Evolutionary conservation across 140 eudicot species (phyloP).

Genomic region (Senecio squalidus): DNA sequence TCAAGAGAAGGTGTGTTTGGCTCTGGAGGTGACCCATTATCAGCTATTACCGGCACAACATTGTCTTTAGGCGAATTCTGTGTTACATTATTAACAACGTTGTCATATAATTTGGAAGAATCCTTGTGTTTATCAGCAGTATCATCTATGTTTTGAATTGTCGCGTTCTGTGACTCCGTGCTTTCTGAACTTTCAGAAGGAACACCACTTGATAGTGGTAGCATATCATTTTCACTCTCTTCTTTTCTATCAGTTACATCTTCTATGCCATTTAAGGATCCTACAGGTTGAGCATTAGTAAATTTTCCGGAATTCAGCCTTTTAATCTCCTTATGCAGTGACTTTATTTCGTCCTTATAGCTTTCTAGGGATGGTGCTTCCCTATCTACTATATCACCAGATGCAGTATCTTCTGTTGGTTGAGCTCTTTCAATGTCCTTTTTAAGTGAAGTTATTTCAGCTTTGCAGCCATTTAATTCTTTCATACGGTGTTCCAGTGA

Average conservation of each 20-base stretch:
- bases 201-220: constrained; percentile 27
- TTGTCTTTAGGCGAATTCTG: constrained; percentile 29
- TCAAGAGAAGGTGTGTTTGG: constrained; percentile 34
- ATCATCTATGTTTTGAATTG: constrained; percentile 23
- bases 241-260: constrained; percentile 35
- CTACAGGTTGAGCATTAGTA: constrained; percentile 23
- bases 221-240: constrained; percentile 32
- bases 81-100: constrained; percentile 18
- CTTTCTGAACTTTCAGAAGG: constrained; percentile 29
- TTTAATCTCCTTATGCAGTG: constrained; percentile 45
- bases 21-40: constrained; percentile 29
- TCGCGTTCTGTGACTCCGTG: constrained; percentile 25
- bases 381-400: constrained; percentile 29
- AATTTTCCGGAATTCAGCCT: constrained; percentile 37
- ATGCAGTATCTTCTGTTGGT: constrained; percentile 27
- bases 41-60: constrained; percentile 27
- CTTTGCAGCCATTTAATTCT: constrained; percentile 73
- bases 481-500: constrained; percentile 51
- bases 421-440: constrained; percentile 63
- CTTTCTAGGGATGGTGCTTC: constrained; percentile 42
- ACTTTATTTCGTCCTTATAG: constrained; percentile 46
- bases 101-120: constrained; percentile 38
- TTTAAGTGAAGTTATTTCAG: constrained; percentile 85
- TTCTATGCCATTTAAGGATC: constrained; percentile 24
- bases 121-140: constrained; percentile 20